Base-by-base conservation (phyloP, 2,329 filamentous ascomycete species). In the Fusarium annulatum region DNA sequence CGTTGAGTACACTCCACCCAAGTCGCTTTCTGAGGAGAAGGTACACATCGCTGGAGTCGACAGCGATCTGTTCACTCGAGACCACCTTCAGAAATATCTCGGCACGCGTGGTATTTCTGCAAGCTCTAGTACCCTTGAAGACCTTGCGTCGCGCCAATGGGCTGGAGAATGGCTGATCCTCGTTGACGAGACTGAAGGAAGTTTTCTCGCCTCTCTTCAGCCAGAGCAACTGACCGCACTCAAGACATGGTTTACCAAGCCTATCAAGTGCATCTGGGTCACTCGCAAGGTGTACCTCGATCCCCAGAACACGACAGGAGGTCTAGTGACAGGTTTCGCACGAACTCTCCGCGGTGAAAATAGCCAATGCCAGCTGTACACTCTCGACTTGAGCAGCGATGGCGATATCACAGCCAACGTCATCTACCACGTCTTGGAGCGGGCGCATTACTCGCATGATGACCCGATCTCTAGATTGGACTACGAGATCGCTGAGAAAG, bases 401-500 rank as follows among this genome's bases (percentile, higher is more conserved):
- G 74, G 69, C 1, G 56, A 67, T 56, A 51, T 21, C 9, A 23
- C 49, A 8, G 38, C 63, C 36, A 65, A 69, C 19, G 45, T 75
- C 53, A 59, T 76, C 43, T 59, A 67, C 19, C 74, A 72, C 26
- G 72, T 64, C 28, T 59, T 76, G 61, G 74, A 76, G 26, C 61
- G 74, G 3, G 58, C 62, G 1, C 69, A 76, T n/a, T 73, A 73
- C 61, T 73, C 74, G 2, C 72, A 76, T 12, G 59, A 56, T 9
- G 74, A 76, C 34, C 72, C 74, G 11, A 76, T 76, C 21, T 76
- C 74, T 14, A 75, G 48, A 14, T 8, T 76, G 49, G 74, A 76
- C 51, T 76, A 76, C 8, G 74, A 76, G 38, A 70, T 76, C 39
- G 74, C 74, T 30, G 74, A 76, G 55, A 76, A 71, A 21, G 72